Percentiles rank a stretch among this genome's conserved stretches.
Conservation (phyloP, 768 basidiomycete genomes). For the Calocera cornea region DNA sequence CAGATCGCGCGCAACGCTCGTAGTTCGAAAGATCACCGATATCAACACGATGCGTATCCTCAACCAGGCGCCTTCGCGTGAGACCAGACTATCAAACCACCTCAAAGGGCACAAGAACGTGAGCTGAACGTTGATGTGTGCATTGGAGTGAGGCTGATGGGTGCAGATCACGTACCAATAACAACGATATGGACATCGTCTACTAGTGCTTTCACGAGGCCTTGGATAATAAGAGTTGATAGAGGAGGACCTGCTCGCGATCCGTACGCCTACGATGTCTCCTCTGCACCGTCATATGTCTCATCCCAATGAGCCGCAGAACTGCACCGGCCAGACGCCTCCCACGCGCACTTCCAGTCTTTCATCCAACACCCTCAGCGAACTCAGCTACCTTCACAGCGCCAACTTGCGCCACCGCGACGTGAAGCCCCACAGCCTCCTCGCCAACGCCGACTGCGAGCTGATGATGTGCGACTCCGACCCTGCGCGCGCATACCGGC, state of each 20-base stretch:
- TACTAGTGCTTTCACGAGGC: conserved; percentile 95
- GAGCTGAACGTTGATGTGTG: conserved; percentile 17
- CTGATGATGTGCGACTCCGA: conserved; percentile 33
- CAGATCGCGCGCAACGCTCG: too few relatives aligned
- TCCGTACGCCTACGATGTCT: conserved; percentile 46
- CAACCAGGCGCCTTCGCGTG: conserved; percentile 89
- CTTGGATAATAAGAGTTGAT: conserved; percentile 93
- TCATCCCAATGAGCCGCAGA: conserved; percentile 30
- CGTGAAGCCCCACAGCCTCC: conserved; percentile 33
- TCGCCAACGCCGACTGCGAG: conserved; percentile 14
- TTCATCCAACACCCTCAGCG: conserved; percentile 36
- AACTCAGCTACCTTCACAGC: conserved; percentile 35
- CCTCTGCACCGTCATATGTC: background rate
- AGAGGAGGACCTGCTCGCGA: conserved; percentile 99
- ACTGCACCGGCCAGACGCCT: conserved; percentile 74
- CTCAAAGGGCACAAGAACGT: conserved; percentile 99
- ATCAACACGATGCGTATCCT: conserved; percentile 92
- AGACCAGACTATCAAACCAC: conserved; percentile 92
- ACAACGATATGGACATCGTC: conserved; percentile 98
- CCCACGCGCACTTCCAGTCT: conserved; percentile 34
- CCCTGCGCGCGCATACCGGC: conserved; percentile 29
- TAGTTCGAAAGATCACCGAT: conserved; percentile 91
- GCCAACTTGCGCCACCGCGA: conserved; percentile 35
- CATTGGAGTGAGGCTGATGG: background rate
- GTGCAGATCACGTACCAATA: conserved; percentile 81